Evolutionary conservation across 257 asterid species (phyloP), one percentile per base, ranked within the genome.

Genomic region (Eucommia ulmoides): DNA sequence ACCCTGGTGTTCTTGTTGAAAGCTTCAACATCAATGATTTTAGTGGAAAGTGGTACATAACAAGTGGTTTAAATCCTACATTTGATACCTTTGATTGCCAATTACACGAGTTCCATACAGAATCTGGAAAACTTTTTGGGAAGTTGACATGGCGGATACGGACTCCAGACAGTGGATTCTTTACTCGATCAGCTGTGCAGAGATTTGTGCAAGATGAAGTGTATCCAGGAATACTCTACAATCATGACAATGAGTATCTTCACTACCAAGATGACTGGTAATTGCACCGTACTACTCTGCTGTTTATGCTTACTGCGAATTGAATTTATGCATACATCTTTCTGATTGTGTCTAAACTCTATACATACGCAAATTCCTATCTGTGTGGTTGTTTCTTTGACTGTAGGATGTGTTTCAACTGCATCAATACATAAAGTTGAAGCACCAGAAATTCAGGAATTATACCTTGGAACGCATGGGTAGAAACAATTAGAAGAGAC

Each of bases 191-290:
- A 38, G 49, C 96, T 5, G 70, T 71, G 19, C 98, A 89, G 67
- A 76, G 17, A 50, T 89, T 89, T 41, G 77, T 70, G 68, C 98
- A 85, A 65, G 98, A 89, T 70, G 83, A 94, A 8, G 61, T 72
- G 19, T 52, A 80, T 72, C 96, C 88, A 1, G 96, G 98, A 41
- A 85, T 85, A 58, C 59, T 85, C 24, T 83, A 85, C 80, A 85
- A 89, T 69, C 98, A 89, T 51, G 94, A 78, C 64, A 89, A 89
- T 22, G 94, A 85, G 75, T 89, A 71, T 72, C 98, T 91, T 73
- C 82, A 91, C 69, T 85, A 91, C 75, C 84, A 91, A 74, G 96
- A 86, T 55, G 98, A 91, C 73, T 86, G 98, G 98, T 91, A 77
- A 8, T 23, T 55, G n/a, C n/a, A n/a, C n/a, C n/a, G n/a, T n/a